Conservation (phyloP, 1,284 basidiomycete species). For the Xanthoconium separans region DNA sequence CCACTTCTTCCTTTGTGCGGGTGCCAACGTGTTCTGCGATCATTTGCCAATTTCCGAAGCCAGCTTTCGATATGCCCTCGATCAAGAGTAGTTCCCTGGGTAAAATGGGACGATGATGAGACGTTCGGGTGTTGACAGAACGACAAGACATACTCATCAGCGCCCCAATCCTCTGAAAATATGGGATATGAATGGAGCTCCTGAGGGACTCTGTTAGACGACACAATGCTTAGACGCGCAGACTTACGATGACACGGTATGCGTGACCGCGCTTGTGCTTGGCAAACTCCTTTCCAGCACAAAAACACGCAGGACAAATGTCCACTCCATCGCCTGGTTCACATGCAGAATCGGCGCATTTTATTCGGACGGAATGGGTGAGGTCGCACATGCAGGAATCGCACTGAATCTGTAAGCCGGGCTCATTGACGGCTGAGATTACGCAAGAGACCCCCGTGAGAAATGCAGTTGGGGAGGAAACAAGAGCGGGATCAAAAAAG, state of each 20-base stretch:
- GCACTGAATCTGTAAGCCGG: conserved; percentile 74
- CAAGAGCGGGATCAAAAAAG: conserved; percentile 17
- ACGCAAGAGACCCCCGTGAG: conserved; percentile 40
- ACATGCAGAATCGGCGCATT: conserved; percentile 83
- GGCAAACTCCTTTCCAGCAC: conserved; percentile 85
- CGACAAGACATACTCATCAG: conserved; percentile 76
- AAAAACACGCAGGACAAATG: conserved; percentile 89
- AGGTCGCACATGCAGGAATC: conserved; percentile 73
- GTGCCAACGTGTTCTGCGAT: conserved; percentile 96
- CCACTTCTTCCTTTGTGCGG: conserved; percentile 91
- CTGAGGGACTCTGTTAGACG: conserved; percentile 39
- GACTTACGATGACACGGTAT: conserved; percentile 87
- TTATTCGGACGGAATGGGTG: conserved; percentile 89
- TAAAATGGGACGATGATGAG: conserved; percentile 1
- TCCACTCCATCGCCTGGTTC: conserved; percentile 78
- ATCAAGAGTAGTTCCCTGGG: conserved; percentile 85
- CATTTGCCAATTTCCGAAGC: conserved; percentile 96
- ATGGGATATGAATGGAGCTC: conserved; percentile 97
- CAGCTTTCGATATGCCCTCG: conserved; percentile 87
- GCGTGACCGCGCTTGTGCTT: conserved; percentile 87
- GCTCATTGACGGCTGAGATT: conserved; percentile 68
- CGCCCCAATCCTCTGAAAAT: conserved; percentile 95
- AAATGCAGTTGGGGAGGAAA: conserved; percentile 26
- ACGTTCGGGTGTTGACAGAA: neutral
- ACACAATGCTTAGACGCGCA: neutral